phyloP scores from a whole-genome alignment of 2,329 filamentous ascomycete genomes.

The Fusarium sp. region DNA sequence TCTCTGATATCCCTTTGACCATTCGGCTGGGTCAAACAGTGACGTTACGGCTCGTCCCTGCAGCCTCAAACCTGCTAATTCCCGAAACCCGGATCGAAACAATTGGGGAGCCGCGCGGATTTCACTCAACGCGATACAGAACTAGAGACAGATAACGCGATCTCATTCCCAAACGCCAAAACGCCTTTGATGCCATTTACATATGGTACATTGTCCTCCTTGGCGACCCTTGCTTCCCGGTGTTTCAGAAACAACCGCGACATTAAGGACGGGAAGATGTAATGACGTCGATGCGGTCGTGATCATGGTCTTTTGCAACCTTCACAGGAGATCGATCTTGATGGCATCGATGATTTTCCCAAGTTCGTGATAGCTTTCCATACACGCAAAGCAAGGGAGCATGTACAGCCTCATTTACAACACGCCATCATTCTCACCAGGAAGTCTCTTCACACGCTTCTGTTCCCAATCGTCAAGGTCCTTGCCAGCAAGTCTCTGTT shows the following conservation, averaged over 20 bases:
- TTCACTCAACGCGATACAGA: neutral
- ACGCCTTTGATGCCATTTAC: constrained; percentile 26
- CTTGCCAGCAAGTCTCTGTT: constrained; percentile 69
- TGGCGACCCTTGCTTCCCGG: constrained; percentile 23
- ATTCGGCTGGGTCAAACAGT: constrained; percentile 9
- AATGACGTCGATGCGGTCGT: constrained; percentile 15
- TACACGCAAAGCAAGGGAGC: constrained; percentile 22
- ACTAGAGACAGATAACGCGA: constrained; percentile 1
- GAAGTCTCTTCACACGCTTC: constrained; percentile 88
- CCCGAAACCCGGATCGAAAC: neutral
- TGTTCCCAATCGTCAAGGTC: constrained; percentile 98
- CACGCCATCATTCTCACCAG: constrained; percentile 89
- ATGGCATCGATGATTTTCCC: neutral
- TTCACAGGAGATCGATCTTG: neutral
- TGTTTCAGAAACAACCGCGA: constrained; percentile 5
- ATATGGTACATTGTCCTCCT: constrained; percentile 18
- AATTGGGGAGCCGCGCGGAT: neutral
- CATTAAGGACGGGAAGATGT: neutral
- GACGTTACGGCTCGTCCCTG: constrained; percentile 28
- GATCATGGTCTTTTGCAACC: constrained; percentile 6
- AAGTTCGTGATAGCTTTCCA: constrained; percentile 13
- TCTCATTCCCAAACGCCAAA: constrained; percentile 22
- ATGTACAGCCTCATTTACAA: constrained; percentile 50
- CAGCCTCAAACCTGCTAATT: constrained; percentile 11
- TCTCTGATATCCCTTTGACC: constrained; percentile 11